Percentiles rank a stretch among this genome's conserved stretches.
Conservation (phyloP, 2,329 filamentous ascomycete genomes). For the Metarhizium sp. region DNA sequence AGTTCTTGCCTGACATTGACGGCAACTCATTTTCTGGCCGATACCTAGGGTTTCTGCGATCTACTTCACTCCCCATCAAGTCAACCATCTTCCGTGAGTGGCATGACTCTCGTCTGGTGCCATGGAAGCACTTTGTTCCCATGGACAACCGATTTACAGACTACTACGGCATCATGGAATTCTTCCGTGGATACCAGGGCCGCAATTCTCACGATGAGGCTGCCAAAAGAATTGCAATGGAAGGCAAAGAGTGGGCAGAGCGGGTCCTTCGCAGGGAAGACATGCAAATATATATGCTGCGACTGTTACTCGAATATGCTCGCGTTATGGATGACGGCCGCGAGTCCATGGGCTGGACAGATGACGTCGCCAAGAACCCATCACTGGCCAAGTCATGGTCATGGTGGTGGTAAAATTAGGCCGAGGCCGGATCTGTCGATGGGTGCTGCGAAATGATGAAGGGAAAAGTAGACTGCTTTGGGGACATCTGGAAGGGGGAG, state of each 20-base stretch:
- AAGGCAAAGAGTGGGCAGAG: conserved; percentile 60
- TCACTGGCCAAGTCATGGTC: conserved; percentile 21
- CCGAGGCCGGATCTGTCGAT: background rate
- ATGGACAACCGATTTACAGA: conserved; percentile 68
- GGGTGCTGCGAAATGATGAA: background rate
- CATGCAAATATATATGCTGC: conserved; percentile 61
- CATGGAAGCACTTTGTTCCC: conserved; percentile 76
- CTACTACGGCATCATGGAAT: conserved; percentile 63
- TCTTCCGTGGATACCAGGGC: conserved; percentile 55
- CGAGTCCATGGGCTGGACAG: conserved; percentile 46
- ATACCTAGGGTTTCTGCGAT: conserved; percentile 60
- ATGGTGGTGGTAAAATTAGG: conserved; percentile 10
- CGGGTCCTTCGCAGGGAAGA: conserved; percentile 60
- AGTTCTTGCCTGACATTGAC: conserved; percentile 69
- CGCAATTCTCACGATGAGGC: conserved; percentile 41
- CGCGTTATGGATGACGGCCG: conserved; percentile 42
- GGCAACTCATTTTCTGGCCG: conserved; percentile 63
- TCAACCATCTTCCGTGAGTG: conserved; percentile 71
- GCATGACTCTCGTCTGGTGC: conserved; percentile 65
- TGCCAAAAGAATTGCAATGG: conserved; percentile 54
- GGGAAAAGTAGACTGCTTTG: no score
- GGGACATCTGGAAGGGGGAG: no score
- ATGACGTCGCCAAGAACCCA: conserved; percentile 32
- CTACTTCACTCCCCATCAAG: conserved; percentile 65
- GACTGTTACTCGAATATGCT: conserved; percentile 56